A percentile compares a stretch with the other conserved stretches of the same genome.
phyloP scores from a whole-genome alignment of 2,329 filamentous ascomycete genomes.

The Delphinella strobiligena region DNA sequence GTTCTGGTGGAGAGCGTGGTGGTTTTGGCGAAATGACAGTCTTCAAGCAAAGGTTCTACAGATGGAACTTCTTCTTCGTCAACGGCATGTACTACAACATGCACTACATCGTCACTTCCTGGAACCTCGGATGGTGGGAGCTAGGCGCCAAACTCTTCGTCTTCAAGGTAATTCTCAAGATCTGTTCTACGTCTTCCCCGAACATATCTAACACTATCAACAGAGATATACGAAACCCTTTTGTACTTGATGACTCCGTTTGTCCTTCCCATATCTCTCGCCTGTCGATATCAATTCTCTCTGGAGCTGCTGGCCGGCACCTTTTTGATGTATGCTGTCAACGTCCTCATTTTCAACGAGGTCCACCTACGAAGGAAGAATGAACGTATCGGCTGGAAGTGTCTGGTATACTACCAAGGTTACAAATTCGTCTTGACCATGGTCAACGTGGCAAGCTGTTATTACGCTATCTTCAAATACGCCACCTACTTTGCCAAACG shows the following conservation, averaged over 20 bases:
- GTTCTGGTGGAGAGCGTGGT: constrained; percentile 28
- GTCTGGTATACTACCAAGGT: constrained; percentile 30
- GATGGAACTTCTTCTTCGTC: constrained; percentile 43
- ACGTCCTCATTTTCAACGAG: constrained; percentile 37
- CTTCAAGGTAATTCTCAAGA: too few relatives aligned
- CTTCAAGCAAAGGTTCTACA: constrained; percentile 37
- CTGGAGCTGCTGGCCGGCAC: constrained; percentile 26
- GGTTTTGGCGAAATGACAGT: constrained; percentile 43
- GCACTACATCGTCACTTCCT: constrained; percentile 33
- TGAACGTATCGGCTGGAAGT: constrained; percentile 28
- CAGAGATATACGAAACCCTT: constrained; percentile 36
- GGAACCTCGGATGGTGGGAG: constrained; percentile 38
- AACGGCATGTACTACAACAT: constrained; percentile 38
- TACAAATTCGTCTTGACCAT: constrained; percentile 34
- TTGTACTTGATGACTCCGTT: constrained; percentile 35
- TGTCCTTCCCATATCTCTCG: constrained; percentile 33
- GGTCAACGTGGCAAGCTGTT: constrained; percentile 29
- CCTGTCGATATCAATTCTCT: constrained; percentile 28
- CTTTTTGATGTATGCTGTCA: constrained; percentile 29
- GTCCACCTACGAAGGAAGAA: constrained; percentile 34
- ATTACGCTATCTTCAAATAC: constrained; percentile 24
- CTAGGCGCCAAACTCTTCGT: constrained; percentile 33
- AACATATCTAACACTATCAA: too few relatives aligned
- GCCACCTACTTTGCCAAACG: constrained; percentile 34
- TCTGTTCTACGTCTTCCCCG: not conserved